A percentile compares a stretch with the other conserved stretches of the same genome.
Evolutionary conservation across 2,329 filamentous ascomycete species (phyloP).

Genomic region (Trichoderma koningii): DNA sequence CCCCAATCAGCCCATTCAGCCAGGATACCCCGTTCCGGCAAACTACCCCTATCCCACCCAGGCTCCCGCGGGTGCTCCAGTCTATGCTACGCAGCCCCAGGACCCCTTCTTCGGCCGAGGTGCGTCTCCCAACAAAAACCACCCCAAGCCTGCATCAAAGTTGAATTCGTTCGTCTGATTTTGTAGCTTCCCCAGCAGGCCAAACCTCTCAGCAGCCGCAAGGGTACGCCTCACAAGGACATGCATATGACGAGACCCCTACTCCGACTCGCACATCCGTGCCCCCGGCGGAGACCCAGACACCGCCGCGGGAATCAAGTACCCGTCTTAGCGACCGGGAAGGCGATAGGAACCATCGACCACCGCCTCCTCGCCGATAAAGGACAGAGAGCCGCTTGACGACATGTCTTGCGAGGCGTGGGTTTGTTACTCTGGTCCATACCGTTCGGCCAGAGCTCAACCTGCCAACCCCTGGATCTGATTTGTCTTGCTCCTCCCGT

Average conservation of each 20-base stretch:
- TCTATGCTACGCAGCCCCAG: slow-evolving; percentile 48
- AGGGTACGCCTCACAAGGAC: slow-evolving; percentile 49
- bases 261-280: slow-evolving; percentile 41
- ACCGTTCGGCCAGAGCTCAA: slow-evolving; percentile 35
- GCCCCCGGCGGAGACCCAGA: slow-evolving; percentile 45
- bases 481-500: slow-evolving; percentile 28
- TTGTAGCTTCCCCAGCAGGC: slow-evolving; percentile 57
- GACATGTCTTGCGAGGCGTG: slow-evolving; percentile 32
- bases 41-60: slow-evolving; percentile 42
- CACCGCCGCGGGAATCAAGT: slow-evolving; percentile 42
- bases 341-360: slow-evolving; percentile 45
- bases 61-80: slow-evolving; percentile 39
- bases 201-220: slow-evolving; percentile 39
- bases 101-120: slow-evolving; percentile 62
- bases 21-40: slow-evolving; percentile 38
- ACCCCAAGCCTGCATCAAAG: slow-evolving; percentile 24
- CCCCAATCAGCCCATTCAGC: slow-evolving; percentile 37
- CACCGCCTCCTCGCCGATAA: slow-evolving; percentile 44
- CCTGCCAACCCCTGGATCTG: slow-evolving; percentile 35
- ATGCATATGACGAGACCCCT: slow-evolving; percentile 55
- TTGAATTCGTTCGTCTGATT: slow-evolving; percentile 44
- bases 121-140: slow-evolving; percentile 50
- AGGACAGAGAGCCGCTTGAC: slow-evolving; percentile 23
- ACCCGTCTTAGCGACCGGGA: slow-evolving; percentile 48
- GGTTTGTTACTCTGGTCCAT: slow-evolving; percentile 38